Base-by-base conservation (phyloP, 495 filamentous ascomycete species). In the Niebla homalea region DNA sequence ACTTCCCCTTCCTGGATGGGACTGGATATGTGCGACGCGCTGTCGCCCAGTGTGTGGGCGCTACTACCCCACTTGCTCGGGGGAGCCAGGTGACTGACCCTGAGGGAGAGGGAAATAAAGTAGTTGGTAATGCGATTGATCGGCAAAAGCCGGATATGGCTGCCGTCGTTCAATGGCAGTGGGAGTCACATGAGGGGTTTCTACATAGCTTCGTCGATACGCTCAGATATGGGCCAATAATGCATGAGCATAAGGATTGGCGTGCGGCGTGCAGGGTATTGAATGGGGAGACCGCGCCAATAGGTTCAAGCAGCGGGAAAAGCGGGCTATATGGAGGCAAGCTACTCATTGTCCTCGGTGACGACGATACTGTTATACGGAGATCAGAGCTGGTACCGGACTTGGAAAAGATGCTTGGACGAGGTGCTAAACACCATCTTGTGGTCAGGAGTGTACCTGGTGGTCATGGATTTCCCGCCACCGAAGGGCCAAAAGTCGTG, bases 231-330 rank as follows among this genome's bases (percentile, higher is more conserved):
- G 71, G 73, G 5, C 75, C 76, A 7, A 66, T 81, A n/a, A 70
- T 72, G 59, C 70, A 71, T n/a, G 69, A 74, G 57, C 62, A 68
- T n/a, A 67, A 62, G 25, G 68, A 70, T 39, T 81, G 74, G 74
- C 50, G 48, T 36, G 55, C 36, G 51, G 51, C 62, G 73, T 18
- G 70, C 67, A 4, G 54, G 49, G 47, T 59, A 59, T 21, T 62
- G 59, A 59, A 56, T 55, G 19, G 65, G 46, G 32, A 48, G 20
- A n/a, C 25, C 32, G 29, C 44, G 16, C 0, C 5, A 2, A 23
- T 4, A 14, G 29, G 26, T 18, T 7, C 16, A 14, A 23, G 19
- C 0, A 48, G 4, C 2, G 26, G 22, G 12, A 8, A 29, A 0
- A 52, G 53, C 26, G 48, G 52, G 21, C 36, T 52, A 1, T 36